Evolutionary conservation across 768 basidiomycete genomes (phyloP).

Genomic region (Psilocybe subaeruginosa): DNA sequence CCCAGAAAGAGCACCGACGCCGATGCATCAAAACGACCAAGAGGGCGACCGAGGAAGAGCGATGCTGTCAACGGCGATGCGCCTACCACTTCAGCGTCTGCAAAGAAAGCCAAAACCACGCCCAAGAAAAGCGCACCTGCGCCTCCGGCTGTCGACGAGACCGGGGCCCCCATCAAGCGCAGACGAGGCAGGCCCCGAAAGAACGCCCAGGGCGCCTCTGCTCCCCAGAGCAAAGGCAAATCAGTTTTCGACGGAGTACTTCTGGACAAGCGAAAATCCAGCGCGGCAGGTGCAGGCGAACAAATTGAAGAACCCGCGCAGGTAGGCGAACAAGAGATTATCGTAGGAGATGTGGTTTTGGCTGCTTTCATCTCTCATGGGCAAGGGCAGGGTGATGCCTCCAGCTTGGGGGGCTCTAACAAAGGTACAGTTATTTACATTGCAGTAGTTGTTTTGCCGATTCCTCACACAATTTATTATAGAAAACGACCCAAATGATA

Average conservation of each 20-base stretch:
- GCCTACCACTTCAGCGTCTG: conserved; percentile 1
- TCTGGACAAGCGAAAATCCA: conserved; percentile 13
- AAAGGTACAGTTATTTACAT: conserved; percentile 14
- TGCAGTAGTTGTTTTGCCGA: neutral
- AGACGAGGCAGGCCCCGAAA: conserved; percentile 22
- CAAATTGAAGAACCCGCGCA: neutral
- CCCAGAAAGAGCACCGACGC: conserved; percentile 9
- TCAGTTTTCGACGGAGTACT: conserved; percentile 21
- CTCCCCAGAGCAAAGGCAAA: conserved; percentile 19
- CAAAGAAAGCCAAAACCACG: neutral
- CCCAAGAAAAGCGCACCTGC: conserved; percentile 3
- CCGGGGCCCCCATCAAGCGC: conserved; percentile 4
- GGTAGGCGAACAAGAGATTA: conserved; percentile 5
- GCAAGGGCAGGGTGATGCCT: conserved; percentile 6
- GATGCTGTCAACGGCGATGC: neutral
- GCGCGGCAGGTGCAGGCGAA: neutral
- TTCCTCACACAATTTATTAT: neutral
- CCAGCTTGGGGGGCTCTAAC: conserved; percentile 20
- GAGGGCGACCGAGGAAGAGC: conserved; percentile 5
- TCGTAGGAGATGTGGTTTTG: conserved; percentile 17
- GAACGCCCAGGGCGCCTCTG: neutral
- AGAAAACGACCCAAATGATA: conserved; percentile 21
- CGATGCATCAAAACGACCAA: conserved; percentile 1
- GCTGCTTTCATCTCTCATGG: conserved; percentile 12
- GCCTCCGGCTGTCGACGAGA: neutral